These are phyloP conservation scores for Suhomyces bribrorum DNA, from an alignment of 1,139 yeast genomes.

Conservation along the genomic window DNA sequence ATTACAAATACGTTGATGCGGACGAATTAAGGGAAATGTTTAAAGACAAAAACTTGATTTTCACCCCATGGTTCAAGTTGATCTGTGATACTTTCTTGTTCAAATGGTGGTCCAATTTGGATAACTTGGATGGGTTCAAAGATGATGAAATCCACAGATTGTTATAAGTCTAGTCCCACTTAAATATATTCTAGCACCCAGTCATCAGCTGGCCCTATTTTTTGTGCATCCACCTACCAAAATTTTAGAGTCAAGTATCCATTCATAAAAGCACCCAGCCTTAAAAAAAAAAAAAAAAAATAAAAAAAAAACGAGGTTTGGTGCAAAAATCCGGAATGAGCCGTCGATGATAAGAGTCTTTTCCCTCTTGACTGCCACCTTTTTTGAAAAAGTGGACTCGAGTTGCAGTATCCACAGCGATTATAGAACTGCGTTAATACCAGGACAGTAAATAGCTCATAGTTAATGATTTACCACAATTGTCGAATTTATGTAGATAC, in stretches of 20 bases:
- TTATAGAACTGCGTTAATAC: neutral
- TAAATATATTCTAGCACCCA: too few relatives aligned
- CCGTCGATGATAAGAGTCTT: too few relatives aligned
- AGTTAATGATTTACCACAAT: neutral
- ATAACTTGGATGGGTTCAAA: slow-evolving; percentile 49
- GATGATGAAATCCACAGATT: slow-evolving; percentile 51
- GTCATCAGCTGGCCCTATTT: too few relatives aligned
- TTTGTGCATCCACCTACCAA: too few relatives aligned
- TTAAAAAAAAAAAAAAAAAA: too few relatives aligned
- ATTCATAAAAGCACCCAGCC: neutral
- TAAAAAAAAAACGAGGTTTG: neutral
- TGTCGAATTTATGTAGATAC: neutral
- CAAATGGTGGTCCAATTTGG: slow-evolving; percentile 89
- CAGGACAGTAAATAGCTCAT: too few relatives aligned
- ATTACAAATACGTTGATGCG: slow-evolving; percentile 69
- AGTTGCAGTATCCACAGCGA: neutral
- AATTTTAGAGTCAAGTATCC: too few relatives aligned
- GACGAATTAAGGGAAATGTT: slow-evolving; percentile 76
- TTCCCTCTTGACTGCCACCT: too few relatives aligned
- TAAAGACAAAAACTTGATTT: slow-evolving; percentile 57
- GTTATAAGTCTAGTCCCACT: slow-evolving; percentile 29
- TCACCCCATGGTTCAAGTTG: slow-evolving; percentile 98
- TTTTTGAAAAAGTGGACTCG: neutral
- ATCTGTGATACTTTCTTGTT: slow-evolving; percentile 89
- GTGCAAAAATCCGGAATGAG: neutral